Percentiles rank a stretch among this genome's conserved stretches.
These are phyloP conservation scores for Periconia sp. DNA, from an alignment of 2,329 filamentous ascomycete species.

Conservation along the genomic window DNA sequence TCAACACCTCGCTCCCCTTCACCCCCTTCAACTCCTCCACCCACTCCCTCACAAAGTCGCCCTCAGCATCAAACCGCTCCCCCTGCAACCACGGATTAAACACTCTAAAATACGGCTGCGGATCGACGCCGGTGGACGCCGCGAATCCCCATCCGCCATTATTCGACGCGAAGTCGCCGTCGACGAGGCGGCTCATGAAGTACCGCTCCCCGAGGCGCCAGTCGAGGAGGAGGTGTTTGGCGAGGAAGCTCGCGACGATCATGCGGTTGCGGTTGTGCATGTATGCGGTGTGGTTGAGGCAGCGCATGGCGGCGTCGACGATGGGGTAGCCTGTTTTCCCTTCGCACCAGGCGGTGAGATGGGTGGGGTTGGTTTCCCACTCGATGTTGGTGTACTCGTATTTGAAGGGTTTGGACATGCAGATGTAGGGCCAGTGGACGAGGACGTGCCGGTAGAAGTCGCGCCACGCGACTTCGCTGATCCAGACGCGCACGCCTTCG, in stretches of 20 bases:
- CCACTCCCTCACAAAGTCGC: constrained; percentile 82
- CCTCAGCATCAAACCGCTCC: constrained; percentile 79
- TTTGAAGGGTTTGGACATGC: constrained; percentile 79
- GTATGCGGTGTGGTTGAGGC: constrained; percentile 51
- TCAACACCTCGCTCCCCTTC: constrained; percentile 72
- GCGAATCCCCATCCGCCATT: constrained; percentile 68
- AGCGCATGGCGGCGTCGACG: constrained; percentile 56
- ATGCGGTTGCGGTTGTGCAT: constrained; percentile 58
- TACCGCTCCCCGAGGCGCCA: constrained; percentile 55
- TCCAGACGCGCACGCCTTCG: constrained; percentile 50
- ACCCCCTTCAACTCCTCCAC: constrained; percentile 71
- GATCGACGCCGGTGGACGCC: constrained; percentile 73
- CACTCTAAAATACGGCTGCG: constrained; percentile 86
- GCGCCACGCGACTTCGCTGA: constrained; percentile 55
- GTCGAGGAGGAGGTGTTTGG: constrained; percentile 53
- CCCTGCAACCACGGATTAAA: constrained; percentile 86
- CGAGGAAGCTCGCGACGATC: constrained; percentile 54
- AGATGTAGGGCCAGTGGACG: constrained; percentile 81
- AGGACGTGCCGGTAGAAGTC: constrained; percentile 65
- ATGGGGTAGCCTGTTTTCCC: constrained; percentile 50
- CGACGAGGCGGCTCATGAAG: constrained; percentile 53
- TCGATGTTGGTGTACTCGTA: constrained; percentile 79
- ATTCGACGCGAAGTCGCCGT: constrained; percentile 53
- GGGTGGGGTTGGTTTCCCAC: constrained; percentile 63
- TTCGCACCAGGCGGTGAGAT: constrained; percentile 68